Percentiles rank a stretch among this genome's conserved stretches.
phyloP scores from a whole-genome alignment of 257 asterid species.

The Forsythia viridissima region DNA sequence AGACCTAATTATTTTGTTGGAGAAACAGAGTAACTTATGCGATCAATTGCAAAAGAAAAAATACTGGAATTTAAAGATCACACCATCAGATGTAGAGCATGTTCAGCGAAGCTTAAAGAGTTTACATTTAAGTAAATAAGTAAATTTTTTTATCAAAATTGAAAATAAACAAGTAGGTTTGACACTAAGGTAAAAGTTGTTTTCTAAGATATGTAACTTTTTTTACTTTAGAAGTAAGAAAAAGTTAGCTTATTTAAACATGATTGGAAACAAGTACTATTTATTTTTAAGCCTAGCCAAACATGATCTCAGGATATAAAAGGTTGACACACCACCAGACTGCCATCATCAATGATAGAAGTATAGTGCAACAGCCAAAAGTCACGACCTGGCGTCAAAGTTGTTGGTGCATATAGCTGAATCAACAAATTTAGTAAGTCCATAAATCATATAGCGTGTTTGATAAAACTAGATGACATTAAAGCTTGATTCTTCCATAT shows the following conservation, averaged over 20 bases:
- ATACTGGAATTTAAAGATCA: not conserved
- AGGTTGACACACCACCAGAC: slow-evolving; percentile 64
- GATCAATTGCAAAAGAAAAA: not conserved
- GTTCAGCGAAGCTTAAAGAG: not conserved
- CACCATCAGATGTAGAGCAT: not conserved
- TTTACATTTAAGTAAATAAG: not conserved
- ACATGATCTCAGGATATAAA: not conserved
- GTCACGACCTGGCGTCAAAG: slow-evolving; percentile 94
- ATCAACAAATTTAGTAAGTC: slow-evolving; percentile 5
- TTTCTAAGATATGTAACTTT: not conserved
- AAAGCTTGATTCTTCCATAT: not conserved
- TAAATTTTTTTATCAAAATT: not conserved
- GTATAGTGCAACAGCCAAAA: slow-evolving; percentile 83
- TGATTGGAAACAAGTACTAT: not conserved
- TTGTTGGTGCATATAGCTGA: slow-evolving; percentile 85
- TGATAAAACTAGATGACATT: not conserved
- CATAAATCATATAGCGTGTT: not conserved
- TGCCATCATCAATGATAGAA: slow-evolving; percentile 86
- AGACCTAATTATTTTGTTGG: slow-evolving; percentile 48
- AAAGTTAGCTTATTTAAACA: not conserved
- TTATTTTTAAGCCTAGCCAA: not conserved
- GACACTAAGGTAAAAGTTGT: not conserved
- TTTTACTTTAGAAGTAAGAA: not conserved
- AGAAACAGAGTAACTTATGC: slow-evolving; percentile 2
- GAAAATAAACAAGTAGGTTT: not conserved